A percentile compares a stretch with the other conserved stretches of the same genome.
phyloP scores from a whole-genome alignment of 768 basidiomycete genomes.

The Lyophyllum semitale region DNA sequence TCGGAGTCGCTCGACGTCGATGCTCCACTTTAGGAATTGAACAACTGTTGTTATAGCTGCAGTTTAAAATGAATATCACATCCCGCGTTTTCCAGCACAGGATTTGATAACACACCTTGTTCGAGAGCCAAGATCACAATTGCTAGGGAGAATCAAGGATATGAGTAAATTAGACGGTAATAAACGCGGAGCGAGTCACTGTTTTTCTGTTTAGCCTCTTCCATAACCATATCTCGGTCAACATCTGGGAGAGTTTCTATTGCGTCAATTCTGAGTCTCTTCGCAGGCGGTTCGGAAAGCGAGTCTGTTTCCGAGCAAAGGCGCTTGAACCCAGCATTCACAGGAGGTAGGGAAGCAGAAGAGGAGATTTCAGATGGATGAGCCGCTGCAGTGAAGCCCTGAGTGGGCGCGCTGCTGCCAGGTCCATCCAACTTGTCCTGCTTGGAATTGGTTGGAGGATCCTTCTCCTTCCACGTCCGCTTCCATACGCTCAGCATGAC shows the following conservation, averaged over 20 bases:
- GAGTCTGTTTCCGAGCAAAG: constrained; percentile 6
- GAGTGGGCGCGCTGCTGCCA: constrained; percentile 24
- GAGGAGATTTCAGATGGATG: constrained; percentile 18
- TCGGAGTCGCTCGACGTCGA: constrained; percentile 25
- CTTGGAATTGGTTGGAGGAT: constrained; percentile 15
- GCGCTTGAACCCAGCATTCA: constrained; percentile 4
- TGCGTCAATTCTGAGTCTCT: constrained; percentile 19
- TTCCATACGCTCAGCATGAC: constrained; percentile 55
- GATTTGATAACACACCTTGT: constrained; percentile 21
- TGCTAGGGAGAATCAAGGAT: constrained; percentile 19
- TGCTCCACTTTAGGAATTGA: constrained; percentile 28
- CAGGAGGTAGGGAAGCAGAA: neutral
- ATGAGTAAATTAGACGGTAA: neutral
- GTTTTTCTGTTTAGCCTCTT: constrained; percentile 35
- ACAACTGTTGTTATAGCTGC: constrained; percentile 28
- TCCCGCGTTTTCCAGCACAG: neutral
- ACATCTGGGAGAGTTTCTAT: constrained; percentile 36
- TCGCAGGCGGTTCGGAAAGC: constrained; percentile 8
- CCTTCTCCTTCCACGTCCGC: constrained; percentile 46
- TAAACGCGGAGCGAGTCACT: constrained; percentile 25
- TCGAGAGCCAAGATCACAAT: constrained; percentile 33
- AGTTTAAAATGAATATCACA: constrained; percentile 9
- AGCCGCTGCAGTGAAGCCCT: constrained; percentile 20
- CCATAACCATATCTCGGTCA: constrained; percentile 26
- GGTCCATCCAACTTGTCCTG: constrained; percentile 29